These are phyloP conservation scores for Terana coerulea DNA, from an alignment of 768 basidiomycete genomes.

Conservation along the genomic window DNA sequence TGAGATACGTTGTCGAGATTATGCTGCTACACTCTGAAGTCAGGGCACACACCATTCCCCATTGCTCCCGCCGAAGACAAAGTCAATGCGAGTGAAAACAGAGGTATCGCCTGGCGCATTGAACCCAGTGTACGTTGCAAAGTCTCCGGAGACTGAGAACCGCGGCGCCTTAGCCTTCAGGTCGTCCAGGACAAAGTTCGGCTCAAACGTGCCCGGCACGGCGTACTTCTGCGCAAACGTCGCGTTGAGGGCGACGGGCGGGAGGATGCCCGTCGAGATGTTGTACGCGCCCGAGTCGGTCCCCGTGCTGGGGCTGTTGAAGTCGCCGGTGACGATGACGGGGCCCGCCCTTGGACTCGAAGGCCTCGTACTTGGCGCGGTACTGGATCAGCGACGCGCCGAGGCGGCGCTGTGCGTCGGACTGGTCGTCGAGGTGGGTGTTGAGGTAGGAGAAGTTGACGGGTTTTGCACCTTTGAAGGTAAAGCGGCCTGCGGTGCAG, in stretches of 20 bases:
- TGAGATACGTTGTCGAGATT: too few species aligned
- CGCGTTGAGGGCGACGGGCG: conserved; percentile 38
- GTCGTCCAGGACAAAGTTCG: conserved; percentile 41
- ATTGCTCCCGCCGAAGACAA: conserved; percentile 48
- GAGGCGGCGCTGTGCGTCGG: conserved; percentile 46
- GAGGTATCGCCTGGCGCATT: conserved; percentile 34
- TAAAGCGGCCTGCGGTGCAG: conserved; percentile 43
- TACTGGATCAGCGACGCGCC: conserved; percentile 49
- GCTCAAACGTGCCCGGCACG: conserved; percentile 28
- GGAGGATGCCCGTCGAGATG: conserved; percentile 40
- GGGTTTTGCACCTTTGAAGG: conserved; percentile 11
- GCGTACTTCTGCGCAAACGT: conserved; percentile 41
- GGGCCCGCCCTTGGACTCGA: conserved; percentile 29
- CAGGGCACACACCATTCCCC: conserved; percentile 36
- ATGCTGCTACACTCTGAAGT: too few species aligned
- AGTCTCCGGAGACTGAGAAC: conserved; percentile 38
- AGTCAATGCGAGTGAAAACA: conserved; percentile 44
- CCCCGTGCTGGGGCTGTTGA: conserved; percentile 48
- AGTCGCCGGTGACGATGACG: conserved; percentile 50
- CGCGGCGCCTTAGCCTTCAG: conserved; percentile 39
- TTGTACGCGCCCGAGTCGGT: conserved; percentile 46
- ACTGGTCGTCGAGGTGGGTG: conserved; percentile 51
- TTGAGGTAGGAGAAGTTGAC: conserved; percentile 42
- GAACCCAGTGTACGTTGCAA: conserved; percentile 53
- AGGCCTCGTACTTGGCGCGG: conserved; percentile 47